These are phyloP conservation scores for Silene latifolia DNA, from an alignment of 148 eudicot genomes.

Conservation along the genomic window DNA sequence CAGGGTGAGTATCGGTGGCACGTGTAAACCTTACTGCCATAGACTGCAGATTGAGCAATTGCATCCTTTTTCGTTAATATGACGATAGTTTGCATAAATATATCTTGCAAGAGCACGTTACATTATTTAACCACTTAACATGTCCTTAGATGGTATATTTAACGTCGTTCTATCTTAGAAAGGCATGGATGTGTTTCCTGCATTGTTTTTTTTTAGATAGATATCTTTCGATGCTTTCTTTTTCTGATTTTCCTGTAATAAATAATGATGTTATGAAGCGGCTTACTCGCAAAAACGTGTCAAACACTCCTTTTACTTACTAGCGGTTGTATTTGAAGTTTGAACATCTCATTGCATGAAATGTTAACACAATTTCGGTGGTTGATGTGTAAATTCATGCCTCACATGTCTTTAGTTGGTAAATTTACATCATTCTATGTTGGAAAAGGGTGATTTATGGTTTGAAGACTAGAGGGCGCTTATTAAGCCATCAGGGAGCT, in stretches of 20 bases:
- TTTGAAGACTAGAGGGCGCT: not conserved
- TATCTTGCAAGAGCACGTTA: no score
- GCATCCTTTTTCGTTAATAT: not conserved
- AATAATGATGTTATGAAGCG: not conserved
- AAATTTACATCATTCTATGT: not conserved
- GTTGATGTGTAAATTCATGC: not conserved
- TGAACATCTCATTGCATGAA: no score
- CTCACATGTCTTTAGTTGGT: not conserved
- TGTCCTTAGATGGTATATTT: no score
- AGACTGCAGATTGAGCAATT: not conserved
- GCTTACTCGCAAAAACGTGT: not conserved
- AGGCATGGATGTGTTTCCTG: not conserved
- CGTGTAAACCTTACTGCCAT: not conserved
- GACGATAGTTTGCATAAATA: not conserved
- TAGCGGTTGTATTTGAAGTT: not conserved
- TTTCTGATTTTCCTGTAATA: not conserved
- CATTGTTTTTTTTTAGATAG: not conserved
- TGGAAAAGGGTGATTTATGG: not conserved
- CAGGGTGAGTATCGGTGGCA: slow-evolving; percentile 61
- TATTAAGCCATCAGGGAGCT: not conserved
- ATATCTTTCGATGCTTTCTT: not conserved
- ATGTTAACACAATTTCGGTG: not conserved
- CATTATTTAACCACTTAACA: not conserved
- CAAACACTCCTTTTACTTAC: not conserved
- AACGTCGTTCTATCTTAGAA: not conserved